Percentiles rank a stretch among this genome's conserved stretches.
phyloP scores from a whole-genome alignment of 1,139 yeast genomes.

The Ashbya aceris region DNA sequence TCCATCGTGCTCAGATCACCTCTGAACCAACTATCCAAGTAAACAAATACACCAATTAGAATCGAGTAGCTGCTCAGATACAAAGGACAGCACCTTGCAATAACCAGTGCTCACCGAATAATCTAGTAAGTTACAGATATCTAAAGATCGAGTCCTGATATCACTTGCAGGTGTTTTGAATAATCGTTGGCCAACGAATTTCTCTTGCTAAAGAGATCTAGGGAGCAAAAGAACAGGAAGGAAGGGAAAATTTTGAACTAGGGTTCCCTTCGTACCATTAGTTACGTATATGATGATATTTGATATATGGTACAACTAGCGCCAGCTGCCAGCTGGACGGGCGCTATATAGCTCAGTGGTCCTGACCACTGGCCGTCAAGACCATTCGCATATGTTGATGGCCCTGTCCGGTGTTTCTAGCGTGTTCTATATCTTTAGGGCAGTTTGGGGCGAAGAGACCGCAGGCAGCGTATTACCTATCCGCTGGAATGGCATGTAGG shows the following conservation, averaged over 20 bases:
- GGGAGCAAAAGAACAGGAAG: constrained; percentile 3
- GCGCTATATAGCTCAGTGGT: too few relatives aligned
- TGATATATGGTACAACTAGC: not conserved
- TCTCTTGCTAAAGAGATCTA: not conserved
- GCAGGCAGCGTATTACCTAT: too few relatives aligned
- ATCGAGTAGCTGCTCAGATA: not conserved
- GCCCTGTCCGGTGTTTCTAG: too few relatives aligned
- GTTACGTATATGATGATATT: constrained; percentile 1
- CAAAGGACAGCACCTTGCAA: not conserved
- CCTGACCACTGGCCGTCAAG: too few relatives aligned
- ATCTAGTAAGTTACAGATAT: not conserved
- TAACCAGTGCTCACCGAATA: not conserved
- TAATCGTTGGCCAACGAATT: constrained; percentile 1
- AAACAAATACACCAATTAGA: not conserved
- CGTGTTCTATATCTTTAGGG: too few relatives aligned
- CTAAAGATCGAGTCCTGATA: not conserved
- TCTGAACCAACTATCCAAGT: not conserved
- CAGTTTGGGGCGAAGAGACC: too few relatives aligned
- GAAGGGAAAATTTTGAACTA: constrained; percentile 1
- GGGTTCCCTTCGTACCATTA: not conserved
- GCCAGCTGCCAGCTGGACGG: too few relatives aligned
- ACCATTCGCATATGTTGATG: too few relatives aligned
- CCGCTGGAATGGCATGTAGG: too few relatives aligned
- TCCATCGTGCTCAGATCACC: constrained; percentile 50
- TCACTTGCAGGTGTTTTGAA: constrained; percentile 1